These are phyloP conservation scores for Fabrea salina DNA, from an alignment of 169 alveolate genomes.

Conservation along the genomic window DNA sequence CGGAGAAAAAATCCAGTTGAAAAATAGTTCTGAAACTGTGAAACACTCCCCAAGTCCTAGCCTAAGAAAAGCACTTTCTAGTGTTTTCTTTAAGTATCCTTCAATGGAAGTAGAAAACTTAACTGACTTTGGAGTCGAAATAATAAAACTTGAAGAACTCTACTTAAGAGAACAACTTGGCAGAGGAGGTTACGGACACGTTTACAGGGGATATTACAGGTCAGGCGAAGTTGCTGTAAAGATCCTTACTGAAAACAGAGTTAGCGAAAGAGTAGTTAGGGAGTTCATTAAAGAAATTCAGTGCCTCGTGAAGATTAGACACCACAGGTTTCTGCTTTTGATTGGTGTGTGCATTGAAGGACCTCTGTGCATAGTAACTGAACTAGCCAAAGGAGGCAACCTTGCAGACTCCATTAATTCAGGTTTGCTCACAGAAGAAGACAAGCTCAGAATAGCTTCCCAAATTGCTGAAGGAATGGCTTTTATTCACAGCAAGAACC, in stretches of 20 bases:
- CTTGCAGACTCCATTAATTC: conserved; percentile 55
- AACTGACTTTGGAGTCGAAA: conserved; percentile 1
- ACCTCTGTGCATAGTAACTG: conserved; percentile 68
- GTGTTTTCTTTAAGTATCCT: not conserved
- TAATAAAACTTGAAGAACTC: conserved; percentile 31
- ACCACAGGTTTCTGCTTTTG: conserved; percentile 66
- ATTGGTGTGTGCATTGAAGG: conserved; percentile 60
- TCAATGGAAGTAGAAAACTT: not conserved
- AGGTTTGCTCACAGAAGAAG: conserved; percentile 34
- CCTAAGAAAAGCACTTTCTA: not conserved
- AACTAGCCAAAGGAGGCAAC: conserved; percentile 56
- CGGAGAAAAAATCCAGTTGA: too few species aligned
- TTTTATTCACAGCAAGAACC: conserved; percentile 72
- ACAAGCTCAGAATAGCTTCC: conserved; percentile 50
- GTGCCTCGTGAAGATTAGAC: conserved; percentile 65
- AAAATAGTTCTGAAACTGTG: too few species aligned
- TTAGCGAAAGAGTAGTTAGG: conserved; percentile 23
- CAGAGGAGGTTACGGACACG: conserved; percentile 79
- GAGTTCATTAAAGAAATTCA: conserved; percentile 73
- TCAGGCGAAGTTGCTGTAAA: conserved; percentile 73
- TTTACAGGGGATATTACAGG: conserved; percentile 61
- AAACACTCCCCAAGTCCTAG: too few species aligned
- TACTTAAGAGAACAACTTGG: conserved; percentile 47
- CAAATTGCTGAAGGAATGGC: conserved; percentile 70
- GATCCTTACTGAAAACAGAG: conserved; percentile 31